Evolutionary conservation across 768 basidiomycete genomes (phyloP).

Genomic region (Mycena polygramma): DNA sequence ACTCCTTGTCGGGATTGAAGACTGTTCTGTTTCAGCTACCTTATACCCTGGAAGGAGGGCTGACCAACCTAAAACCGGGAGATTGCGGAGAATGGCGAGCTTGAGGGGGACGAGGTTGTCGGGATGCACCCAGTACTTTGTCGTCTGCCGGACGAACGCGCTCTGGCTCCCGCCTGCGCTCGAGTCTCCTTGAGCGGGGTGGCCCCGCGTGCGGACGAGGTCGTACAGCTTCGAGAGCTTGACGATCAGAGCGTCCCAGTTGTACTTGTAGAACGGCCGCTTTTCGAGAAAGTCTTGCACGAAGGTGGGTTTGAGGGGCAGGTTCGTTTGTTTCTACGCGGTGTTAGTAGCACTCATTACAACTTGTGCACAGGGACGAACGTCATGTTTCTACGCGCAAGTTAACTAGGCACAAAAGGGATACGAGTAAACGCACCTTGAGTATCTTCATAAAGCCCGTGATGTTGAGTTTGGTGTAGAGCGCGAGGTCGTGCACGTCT

Average conservation of each 20-base stretch:
- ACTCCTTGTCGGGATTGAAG: conserved; percentile 95
- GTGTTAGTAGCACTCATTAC: conserved; percentile 6
- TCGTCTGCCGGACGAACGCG: conserved; percentile 98
- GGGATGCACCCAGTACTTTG: conserved; percentile 99
- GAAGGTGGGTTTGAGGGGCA: conserved; percentile 87
- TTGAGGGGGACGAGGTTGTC: conserved; percentile 96
- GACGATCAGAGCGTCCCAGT: conserved; percentile 96
- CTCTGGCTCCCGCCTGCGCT: conserved; percentile 96
- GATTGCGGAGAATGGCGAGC: conserved; percentile 89
- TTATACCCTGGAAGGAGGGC: background rate
- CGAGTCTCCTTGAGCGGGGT: conserved; percentile 94
- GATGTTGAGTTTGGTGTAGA: conserved; percentile 96
- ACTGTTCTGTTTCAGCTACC: conserved; percentile 59
- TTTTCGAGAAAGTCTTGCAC: conserved; percentile 93
- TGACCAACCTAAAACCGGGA: conserved; percentile 89
- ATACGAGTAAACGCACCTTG: conserved; percentile 54
- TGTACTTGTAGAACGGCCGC: conserved; percentile 96
- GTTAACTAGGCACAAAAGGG: too few relatives aligned
- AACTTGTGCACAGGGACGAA: conserved; percentile 48
- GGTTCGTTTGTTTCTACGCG: conserved; percentile 93
- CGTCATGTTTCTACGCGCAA: conserved; percentile 84
- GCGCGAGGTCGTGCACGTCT: conserved; percentile 89
- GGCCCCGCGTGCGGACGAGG: conserved; percentile 94
- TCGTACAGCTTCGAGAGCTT: conserved; percentile 96
- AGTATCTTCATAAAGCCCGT: conserved; percentile 99